Evolutionary conservation across 1,284 basidiomycete species (phyloP).

Genomic region (Ceraceosorus guamensis): DNA sequence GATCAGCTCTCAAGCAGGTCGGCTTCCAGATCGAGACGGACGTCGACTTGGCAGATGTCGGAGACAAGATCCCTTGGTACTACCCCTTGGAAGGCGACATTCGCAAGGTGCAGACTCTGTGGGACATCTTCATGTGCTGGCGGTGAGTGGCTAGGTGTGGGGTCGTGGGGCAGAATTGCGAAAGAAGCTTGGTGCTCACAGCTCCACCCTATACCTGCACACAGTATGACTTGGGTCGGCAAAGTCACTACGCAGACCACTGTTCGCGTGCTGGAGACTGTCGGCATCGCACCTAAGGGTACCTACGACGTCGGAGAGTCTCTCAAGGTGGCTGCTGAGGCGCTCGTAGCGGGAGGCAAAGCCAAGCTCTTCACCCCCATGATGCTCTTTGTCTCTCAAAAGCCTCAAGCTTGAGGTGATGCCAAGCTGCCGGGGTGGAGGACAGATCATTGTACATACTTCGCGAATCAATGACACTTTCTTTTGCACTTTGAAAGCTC

Average conservation of each 20-base stretch:
- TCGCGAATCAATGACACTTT: too few species aligned
- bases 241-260: slow-evolving; percentile 75
- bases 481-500: too few species aligned
- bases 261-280: slow-evolving; percentile 68
- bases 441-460: too few species aligned
- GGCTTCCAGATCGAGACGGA: slow-evolving; percentile 86
- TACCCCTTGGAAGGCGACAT: slow-evolving; percentile 93
- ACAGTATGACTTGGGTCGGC: slow-evolving; percentile 83
- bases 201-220: slow-evolving; percentile 55
- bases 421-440: too few species aligned
- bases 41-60: slow-evolving; percentile 83
- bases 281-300: slow-evolving; percentile 81
- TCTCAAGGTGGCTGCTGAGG: slow-evolving; percentile 71
- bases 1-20: slow-evolving; percentile 71
- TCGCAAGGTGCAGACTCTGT: slow-evolving; percentile 80
- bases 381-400: slow-evolving; percentile 26
- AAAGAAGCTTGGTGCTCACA: neutral
- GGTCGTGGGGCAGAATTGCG: too few species aligned
- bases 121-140: slow-evolving; percentile 60
- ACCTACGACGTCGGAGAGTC: slow-evolving; percentile 85
- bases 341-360: slow-evolving; percentile 76
- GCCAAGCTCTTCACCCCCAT: slow-evolving; percentile 61
- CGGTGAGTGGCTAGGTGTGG: slow-evolving; percentile 5
- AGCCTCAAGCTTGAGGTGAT: neutral
- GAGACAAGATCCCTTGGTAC: slow-evolving; percentile 80